Evolutionary conservation across 768 basidiomycete genomes (phyloP).

Genomic region (Amanita exitialis): DNA sequence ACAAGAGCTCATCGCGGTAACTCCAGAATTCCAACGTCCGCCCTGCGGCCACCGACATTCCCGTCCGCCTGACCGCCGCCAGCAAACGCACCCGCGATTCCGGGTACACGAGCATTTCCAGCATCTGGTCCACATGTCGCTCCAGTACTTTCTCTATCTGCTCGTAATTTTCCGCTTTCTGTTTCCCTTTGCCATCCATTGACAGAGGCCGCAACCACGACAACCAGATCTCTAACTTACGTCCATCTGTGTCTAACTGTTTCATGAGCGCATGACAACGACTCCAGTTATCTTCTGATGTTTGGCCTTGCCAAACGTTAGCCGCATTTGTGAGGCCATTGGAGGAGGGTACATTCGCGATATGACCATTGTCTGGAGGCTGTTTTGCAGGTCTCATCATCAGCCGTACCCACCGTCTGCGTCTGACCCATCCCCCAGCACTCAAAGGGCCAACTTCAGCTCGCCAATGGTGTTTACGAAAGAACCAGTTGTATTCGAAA

Average conservation of each 20-base stretch:
- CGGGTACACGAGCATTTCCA: constrained; percentile 59
- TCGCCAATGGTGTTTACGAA: constrained; percentile 58
- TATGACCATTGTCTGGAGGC: constrained; percentile 2
- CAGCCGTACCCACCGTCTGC: constrained; percentile 74
- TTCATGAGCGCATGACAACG: constrained; percentile 44
- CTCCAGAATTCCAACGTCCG: constrained; percentile 62
- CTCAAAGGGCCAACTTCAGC: constrained; percentile 48
- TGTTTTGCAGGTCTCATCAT: constrained; percentile 60
- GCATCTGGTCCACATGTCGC: constrained; percentile 41
- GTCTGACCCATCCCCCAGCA: constrained; percentile 64
- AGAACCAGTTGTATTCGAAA: constrained; percentile 80
- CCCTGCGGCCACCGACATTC: constrained; percentile 26
- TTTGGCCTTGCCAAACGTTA: constrained; percentile 46
- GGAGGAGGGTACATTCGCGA: neutral
- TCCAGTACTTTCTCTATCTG: constrained; percentile 27
- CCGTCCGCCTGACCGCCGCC: constrained; percentile 38
- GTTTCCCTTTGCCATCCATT: constrained; percentile 24
- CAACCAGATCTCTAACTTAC: constrained; percentile 68
- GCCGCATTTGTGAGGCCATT: constrained; percentile 15
- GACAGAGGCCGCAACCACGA: constrained; percentile 46
- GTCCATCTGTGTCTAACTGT: constrained; percentile 51
- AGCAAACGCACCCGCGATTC: constrained; percentile 65
- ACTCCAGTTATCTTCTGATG: constrained; percentile 46
- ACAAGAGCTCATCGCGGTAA: constrained; percentile 24
- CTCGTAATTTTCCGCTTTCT: constrained; percentile 16